phyloP scores from a whole-genome alignment of 768 basidiomycete species.

The Tylopilus rubrobrunneus region DNA sequence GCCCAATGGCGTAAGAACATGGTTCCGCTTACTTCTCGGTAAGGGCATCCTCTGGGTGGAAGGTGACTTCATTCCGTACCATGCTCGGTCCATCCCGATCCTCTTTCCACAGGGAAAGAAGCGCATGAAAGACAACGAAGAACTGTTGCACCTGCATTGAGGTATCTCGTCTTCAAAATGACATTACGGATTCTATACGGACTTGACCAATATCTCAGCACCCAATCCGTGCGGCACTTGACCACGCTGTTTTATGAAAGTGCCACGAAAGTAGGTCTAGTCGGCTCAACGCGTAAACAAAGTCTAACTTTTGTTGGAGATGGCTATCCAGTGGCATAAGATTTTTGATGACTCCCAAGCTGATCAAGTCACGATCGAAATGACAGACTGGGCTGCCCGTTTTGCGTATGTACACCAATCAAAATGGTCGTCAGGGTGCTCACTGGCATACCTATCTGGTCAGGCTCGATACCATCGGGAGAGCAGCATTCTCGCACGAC shows the following conservation, averaged over 20 bases:
- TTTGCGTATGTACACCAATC: slow-evolving; percentile 47
- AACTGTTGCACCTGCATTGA: slow-evolving; percentile 52
- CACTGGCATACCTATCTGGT: not conserved
- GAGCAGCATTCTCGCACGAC: slow-evolving; percentile 62
- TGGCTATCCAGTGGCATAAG: slow-evolving; percentile 49
- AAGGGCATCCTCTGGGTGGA: slow-evolving; percentile 66
- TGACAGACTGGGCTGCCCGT: slow-evolving; percentile 56
- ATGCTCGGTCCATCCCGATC: slow-evolving; percentile 1
- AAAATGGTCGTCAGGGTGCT: not conserved
- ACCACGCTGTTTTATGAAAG: slow-evolving; percentile 53
- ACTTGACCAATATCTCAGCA: slow-evolving; percentile 28
- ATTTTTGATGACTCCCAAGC: slow-evolving; percentile 39
- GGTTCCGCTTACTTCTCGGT: slow-evolving; percentile 59
- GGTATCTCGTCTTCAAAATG: slow-evolving; percentile 31
- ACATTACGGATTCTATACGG: not conserved
- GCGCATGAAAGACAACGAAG: slow-evolving; percentile 55
- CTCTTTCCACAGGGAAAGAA: slow-evolving; percentile 40
- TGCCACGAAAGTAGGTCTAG: slow-evolving; percentile 35
- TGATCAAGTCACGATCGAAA: slow-evolving; percentile 46
- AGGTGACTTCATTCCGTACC: slow-evolving; percentile 34
- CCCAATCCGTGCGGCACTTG: slow-evolving; percentile 51
- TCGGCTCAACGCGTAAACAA: not conserved
- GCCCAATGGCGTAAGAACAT: slow-evolving; percentile 56
- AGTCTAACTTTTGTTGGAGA: slow-evolving; percentile 18
- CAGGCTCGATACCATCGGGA: slow-evolving; percentile 57